phyloP scores from a whole-genome alignment of 805 yeast species.

The Clavispora santaluciae region DNA sequence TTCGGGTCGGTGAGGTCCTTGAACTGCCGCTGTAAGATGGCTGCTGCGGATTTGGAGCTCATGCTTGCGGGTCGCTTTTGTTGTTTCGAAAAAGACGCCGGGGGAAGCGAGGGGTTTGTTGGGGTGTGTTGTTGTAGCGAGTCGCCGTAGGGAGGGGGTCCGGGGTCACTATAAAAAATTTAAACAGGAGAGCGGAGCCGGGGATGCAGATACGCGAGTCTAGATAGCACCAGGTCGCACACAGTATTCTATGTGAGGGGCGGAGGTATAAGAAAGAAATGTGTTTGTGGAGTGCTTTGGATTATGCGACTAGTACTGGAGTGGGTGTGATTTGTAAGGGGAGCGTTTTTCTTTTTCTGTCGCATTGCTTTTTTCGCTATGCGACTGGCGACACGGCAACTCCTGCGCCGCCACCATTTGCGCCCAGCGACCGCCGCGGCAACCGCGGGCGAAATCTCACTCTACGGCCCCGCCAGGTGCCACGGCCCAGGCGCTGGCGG shows the following conservation, averaged over 20 bases:
- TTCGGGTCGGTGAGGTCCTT: constrained; percentile 91
- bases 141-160: neutral
- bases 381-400: neutral
- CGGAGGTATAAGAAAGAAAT: neutral
- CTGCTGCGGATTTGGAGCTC: constrained; percentile 63
- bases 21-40: constrained; percentile 86
- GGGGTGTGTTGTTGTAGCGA: neutral
- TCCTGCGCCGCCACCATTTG: neutral
- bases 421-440: too few species aligned
- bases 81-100: too few species aligned
- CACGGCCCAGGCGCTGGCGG: too few species aligned
- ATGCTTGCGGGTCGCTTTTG: constrained; percentile 13
- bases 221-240: neutral
- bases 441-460: too few species aligned
- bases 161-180: neutral
- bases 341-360: neutral
- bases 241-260: neutral
- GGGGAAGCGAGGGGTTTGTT: neutral
- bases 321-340: neutral
- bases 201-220: neutral
- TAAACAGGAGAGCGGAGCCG: neutral
- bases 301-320: neutral
- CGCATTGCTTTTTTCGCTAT: neutral
- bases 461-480: too few species aligned
- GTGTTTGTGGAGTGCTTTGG: neutral